phyloP scores from a whole-genome alignment of 2,329 filamentous ascomycete genomes.

The Cryphonectria radicalis region DNA sequence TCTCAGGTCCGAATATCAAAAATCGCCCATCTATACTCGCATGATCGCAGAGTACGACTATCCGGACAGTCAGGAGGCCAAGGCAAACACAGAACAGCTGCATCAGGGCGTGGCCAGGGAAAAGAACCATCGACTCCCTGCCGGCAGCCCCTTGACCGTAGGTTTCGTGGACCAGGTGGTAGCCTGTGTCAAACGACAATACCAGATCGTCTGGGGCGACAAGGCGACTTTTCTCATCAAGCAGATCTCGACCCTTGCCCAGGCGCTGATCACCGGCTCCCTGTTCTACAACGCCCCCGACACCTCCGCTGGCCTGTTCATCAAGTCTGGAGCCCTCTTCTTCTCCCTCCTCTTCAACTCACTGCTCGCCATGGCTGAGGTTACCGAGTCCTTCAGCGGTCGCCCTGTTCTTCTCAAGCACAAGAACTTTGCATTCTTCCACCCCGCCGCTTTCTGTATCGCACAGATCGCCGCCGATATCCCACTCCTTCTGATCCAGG shows the following conservation, averaged over 20 bases:
- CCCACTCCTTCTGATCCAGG: constrained; percentile 43
- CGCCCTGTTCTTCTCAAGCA: constrained; percentile 64
- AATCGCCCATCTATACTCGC: constrained; percentile 50
- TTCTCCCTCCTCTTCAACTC: constrained; percentile 66
- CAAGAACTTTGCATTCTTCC: constrained; percentile 59
- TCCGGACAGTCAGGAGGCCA: constrained; percentile 53
- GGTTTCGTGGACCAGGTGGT: constrained; percentile 59
- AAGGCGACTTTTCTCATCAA: constrained; percentile 67
- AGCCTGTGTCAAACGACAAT: constrained; percentile 62
- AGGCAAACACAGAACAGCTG: constrained; percentile 57
- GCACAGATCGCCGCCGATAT: constrained; percentile 59
- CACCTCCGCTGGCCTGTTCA: constrained; percentile 63
- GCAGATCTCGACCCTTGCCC: constrained; percentile 59
- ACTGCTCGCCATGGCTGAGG: constrained; percentile 67
- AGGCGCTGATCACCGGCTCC: constrained; percentile 67
- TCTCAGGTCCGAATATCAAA: constrained; percentile 55
- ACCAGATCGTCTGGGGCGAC: constrained; percentile 68
- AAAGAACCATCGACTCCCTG: constrained; percentile 58
- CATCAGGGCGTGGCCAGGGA: constrained; percentile 54
- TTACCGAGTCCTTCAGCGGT: constrained; percentile 65
- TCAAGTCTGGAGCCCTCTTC: constrained; percentile 68
- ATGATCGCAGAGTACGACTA: constrained; percentile 64
- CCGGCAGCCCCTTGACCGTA: constrained; percentile 60
- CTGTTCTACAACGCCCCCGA: constrained; percentile 68
- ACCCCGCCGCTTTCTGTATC: constrained; percentile 62